Base-by-base conservation (phyloP, 768 basidiomycete species). In the Pulveroboletus sp. region DNA sequence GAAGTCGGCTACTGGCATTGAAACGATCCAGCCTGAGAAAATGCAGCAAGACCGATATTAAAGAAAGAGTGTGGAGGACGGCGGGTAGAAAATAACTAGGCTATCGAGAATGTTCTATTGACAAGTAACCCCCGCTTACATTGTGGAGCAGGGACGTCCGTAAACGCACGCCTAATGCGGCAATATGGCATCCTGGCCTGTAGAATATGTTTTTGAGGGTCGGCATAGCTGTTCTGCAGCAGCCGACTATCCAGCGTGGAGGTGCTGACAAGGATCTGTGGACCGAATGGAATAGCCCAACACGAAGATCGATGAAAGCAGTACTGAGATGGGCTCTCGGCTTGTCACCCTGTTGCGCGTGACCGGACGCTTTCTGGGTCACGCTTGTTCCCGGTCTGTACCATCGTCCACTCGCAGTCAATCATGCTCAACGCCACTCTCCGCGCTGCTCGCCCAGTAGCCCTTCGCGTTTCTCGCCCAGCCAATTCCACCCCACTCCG, bases 401-500 rank as follows among this genome's bases (percentile, higher is more conserved):
- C 63, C 61, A 51, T 55, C 52, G 38, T 57, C 45, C 46, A 49
- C 32, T 42, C 10, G 22, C 23, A 39, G 43, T 41, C 43, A 48
- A 50, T 31, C 49, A 69, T 68, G 68, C 58, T 68, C 53, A 57
- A 38, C 45, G 49, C 58, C 29, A 49, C 63, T 34, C 42, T 68
- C 37, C 63, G 68, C 23, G 58, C 58, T 26, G 57, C 55, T 32
- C 63, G 68, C 19, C 62, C 66, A 30, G 50, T 54, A n/a, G 65
- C 35, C 45, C 42, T 56, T 26, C 66, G 57, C 11, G 46, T 38
- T 38, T 27, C 49, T 43, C 65, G 53, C 49, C 42, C 61, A 41
- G 44, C 50, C 27, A 64, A 61, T 7, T 50, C 63, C 16, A 47
- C 57, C 45, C 52, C 73, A 10, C 44, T 76, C 29, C 83, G 88